Evolutionary conservation across 116 monocot species (phyloP), one percentile per base, ranked within the genome.

Genomic region (Papilionanthe hybrid): DNA sequence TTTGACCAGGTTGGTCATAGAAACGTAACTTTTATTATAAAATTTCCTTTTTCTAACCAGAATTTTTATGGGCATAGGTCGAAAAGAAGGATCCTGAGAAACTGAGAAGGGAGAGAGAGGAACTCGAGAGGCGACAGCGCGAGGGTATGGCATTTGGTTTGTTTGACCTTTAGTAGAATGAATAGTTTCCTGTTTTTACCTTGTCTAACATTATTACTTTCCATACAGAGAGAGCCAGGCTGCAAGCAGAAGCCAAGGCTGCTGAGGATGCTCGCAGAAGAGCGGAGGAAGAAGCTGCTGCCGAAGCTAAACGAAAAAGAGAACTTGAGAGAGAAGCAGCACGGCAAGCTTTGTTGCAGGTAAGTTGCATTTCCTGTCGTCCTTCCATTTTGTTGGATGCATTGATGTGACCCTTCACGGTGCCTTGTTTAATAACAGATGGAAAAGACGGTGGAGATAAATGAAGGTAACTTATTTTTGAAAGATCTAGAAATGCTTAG

Each of bases 301-400:
- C 89, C 1, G 91, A 96, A 83, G 92, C 96, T n/a, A 96, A 92
- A 83, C 87, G 84, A 37, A 85, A 86, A 78, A 78, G 89, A 53
- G 92, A 93, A 73, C 85, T 87, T 17, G 92, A 96, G 85, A 89
- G 96, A 85, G 96, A 94, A 81, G 94, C 96, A 53, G 94, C 96
- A 58, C 94, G 96, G 0, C 90, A 94, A 72, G 96, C 92, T 79
- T 82, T 96, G 82, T 78, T 93, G 73, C 87, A 94, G 92, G 96
- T 89, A 81, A 69, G 50, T 22, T 30, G 50, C 42, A 1, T 58
- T 37, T 23, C 53, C n/a, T 5, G 29, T 13, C 60, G 45, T 78
- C 9, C 44, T 20, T 73, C 17, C 0, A 20, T 22, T 22, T 69
- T 17, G 18, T 5, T 18, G 69, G 3, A 8, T 27, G 1, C 10